Percentiles rank a stretch among this genome's conserved stretches.
Evolutionary conservation across 768 basidiomycete species (phyloP).

Genomic region (Hericium coralloides): DNA sequence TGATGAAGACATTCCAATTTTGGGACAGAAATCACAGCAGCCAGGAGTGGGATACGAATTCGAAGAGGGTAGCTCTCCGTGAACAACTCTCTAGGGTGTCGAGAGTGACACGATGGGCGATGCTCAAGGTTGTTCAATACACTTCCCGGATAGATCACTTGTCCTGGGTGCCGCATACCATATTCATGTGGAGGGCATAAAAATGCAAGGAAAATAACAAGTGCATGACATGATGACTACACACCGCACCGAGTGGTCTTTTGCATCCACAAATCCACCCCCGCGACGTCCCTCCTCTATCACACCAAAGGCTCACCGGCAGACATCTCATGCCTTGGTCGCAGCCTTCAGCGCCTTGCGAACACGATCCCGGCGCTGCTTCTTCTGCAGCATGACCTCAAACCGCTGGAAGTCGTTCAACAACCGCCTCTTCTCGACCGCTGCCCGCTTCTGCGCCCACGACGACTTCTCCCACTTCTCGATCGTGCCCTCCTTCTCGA

Average conservation of each 20-base stretch:
- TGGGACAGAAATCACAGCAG: no score
- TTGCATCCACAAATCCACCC: not conserved
- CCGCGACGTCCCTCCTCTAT: not conserved
- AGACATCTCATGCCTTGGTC: slow-evolving; percentile 34
- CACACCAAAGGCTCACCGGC: not conserved
- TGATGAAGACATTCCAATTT: no score
- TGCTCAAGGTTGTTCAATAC: no score
- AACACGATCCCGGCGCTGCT: slow-evolving; percentile 70
- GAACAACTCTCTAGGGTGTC: no score
- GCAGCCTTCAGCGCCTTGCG: slow-evolving; percentile 55
- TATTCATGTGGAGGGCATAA: slow-evolving; percentile 2
- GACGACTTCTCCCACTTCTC: slow-evolving; percentile 84
- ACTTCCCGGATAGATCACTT: not conserved
- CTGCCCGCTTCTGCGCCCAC: slow-evolving; percentile 85
- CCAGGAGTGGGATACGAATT: no score
- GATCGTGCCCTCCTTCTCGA: slow-evolving; percentile 77
- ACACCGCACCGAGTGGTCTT: slow-evolving; percentile 1
- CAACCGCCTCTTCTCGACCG: slow-evolving; percentile 61
- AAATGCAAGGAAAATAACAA: not conserved
- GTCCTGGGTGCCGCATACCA: not conserved
- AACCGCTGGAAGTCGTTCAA: slow-evolving; percentile 92
- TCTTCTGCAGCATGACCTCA: slow-evolving; percentile 82
- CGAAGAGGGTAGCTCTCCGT: no score
- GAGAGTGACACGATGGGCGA: no score
- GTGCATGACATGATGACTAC: slow-evolving; percentile 6